Conservation (phyloP, 2,329 filamentous ascomycete genomes). For the Paraphoma chrysanthemicola region DNA sequence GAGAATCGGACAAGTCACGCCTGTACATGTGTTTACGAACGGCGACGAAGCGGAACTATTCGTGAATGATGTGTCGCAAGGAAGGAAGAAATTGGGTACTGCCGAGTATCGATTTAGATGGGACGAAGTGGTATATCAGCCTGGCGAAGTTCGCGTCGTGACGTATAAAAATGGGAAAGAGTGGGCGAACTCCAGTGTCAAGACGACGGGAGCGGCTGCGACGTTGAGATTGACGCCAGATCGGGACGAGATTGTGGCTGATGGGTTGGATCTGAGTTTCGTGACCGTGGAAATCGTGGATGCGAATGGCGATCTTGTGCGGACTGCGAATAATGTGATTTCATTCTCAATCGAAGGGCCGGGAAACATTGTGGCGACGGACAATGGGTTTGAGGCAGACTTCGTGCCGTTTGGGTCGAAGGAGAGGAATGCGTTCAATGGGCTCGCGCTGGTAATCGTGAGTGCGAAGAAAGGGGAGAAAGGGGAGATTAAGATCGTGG, state of each 20-base stretch:
- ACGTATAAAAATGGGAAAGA: slow-evolving; percentile 56
- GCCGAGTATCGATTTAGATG: slow-evolving; percentile 61
- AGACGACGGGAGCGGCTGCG: slow-evolving; percentile 52
- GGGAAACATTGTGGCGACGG: slow-evolving; percentile 58
- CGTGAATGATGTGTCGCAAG: slow-evolving; percentile 58
- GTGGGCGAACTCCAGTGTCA: slow-evolving; percentile 55
- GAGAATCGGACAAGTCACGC: slow-evolving; percentile 56
- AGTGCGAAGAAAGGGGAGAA: neutral
- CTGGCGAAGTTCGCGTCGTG: slow-evolving; percentile 57
- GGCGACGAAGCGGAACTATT: slow-evolving; percentile 64
- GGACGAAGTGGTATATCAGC: slow-evolving; percentile 58
- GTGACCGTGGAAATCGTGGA: slow-evolving; percentile 57
- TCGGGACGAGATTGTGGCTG: slow-evolving; percentile 47
- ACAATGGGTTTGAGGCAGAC: slow-evolving; percentile 56
- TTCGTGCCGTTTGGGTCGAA: slow-evolving; percentile 27
- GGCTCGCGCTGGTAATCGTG: slow-evolving; percentile 28
- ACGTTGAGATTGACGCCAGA: slow-evolving; percentile 51
- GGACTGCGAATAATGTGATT: slow-evolving; percentile 52
- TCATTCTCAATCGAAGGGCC: slow-evolving; percentile 52
- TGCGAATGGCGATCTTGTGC: slow-evolving; percentile 52
- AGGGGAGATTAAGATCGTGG: neutral
- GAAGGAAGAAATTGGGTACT: slow-evolving; percentile 45
- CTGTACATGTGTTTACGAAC: slow-evolving; percentile 61
- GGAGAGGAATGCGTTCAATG: slow-evolving; percentile 33
- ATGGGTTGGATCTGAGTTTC: slow-evolving; percentile 56